Conservation (phyloP, 2,329 filamentous ascomycete species). For the Balansia obtecta region DNA sequence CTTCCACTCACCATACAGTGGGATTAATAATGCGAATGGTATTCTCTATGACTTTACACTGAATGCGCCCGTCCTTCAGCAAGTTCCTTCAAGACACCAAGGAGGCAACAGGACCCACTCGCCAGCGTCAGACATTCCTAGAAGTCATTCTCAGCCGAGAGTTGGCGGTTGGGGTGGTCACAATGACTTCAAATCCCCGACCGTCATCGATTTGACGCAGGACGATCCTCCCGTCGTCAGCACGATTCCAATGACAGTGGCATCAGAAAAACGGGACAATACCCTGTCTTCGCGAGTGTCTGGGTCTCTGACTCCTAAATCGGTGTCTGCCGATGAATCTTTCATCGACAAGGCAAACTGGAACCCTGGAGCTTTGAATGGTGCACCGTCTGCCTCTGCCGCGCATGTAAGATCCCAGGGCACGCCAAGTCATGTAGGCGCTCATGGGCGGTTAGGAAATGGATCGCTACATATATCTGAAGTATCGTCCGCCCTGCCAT, state of each 20-base stretch:
- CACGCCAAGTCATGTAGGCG: neutral
- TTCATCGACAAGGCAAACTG: neutral
- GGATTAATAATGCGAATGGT: neutral
- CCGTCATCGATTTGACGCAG: slow-evolving; percentile 1
- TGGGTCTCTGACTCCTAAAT: neutral
- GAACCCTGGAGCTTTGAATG: neutral
- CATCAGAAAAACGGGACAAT: neutral
- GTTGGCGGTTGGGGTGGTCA: neutral
- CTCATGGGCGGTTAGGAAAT: neutral
- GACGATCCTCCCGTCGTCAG: neutral
- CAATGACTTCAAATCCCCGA: neutral
- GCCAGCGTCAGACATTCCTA: neutral
- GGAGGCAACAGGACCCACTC: neutral
- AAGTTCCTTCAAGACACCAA: neutral
- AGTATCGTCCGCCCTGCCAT: neutral
- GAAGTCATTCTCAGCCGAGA: neutral
- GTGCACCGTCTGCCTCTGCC: neutral
- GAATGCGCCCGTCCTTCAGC: neutral
- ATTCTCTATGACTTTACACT: neutral
- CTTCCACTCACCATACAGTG: neutral
- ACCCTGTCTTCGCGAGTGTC: neutral
- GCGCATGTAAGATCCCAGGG: neutral
- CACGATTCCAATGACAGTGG: neutral
- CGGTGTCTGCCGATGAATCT: neutral
- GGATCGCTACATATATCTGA: neutral